Evolutionary conservation across 2,329 filamentous ascomycete species (phyloP).

Genomic region (Gnomoniopsis smithogilvyi): DNA sequence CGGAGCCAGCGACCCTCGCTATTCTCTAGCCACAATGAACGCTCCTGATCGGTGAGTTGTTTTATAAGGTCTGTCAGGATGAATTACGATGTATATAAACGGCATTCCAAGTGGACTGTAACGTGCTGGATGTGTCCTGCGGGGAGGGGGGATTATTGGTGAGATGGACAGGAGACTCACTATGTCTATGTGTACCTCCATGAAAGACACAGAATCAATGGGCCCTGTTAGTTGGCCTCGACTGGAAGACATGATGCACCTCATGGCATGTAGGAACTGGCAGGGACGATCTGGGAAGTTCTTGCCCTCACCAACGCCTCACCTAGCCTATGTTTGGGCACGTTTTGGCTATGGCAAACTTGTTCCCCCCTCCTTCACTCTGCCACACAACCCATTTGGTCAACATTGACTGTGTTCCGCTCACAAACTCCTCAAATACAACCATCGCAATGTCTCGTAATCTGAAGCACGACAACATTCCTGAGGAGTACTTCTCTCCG

Average conservation of each 20-base stretch:
- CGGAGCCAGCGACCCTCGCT: neutral
- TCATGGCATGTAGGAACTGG: too few relatives aligned
- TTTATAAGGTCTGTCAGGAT: constrained; percentile 1
- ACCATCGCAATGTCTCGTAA: constrained; percentile 33
- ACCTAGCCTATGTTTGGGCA: too few relatives aligned
- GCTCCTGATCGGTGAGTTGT: constrained; percentile 51
- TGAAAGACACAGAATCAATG: too few relatives aligned
- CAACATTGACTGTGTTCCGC: neutral
- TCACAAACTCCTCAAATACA: neutral
- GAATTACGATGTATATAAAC: too few relatives aligned
- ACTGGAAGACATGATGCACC: too few relatives aligned
- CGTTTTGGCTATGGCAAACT: too few relatives aligned
- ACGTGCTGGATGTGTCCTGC: neutral
- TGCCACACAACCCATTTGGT: neutral
- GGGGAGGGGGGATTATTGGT: neutral
- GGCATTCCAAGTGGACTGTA: neutral
- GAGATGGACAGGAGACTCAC: neutral
- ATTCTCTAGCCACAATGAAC: constrained; percentile 42
- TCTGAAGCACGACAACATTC: constrained; percentile 36
- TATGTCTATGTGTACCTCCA: too few relatives aligned
- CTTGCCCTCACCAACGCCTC: too few relatives aligned
- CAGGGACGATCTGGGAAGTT: too few relatives aligned
- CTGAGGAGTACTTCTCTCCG: constrained; percentile 26
- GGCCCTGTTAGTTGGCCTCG: too few relatives aligned
- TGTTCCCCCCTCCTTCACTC: too few relatives aligned